phyloP scores from a whole-genome alignment of 805 yeast genomes.

The Clavispora phyllophila region DNA sequence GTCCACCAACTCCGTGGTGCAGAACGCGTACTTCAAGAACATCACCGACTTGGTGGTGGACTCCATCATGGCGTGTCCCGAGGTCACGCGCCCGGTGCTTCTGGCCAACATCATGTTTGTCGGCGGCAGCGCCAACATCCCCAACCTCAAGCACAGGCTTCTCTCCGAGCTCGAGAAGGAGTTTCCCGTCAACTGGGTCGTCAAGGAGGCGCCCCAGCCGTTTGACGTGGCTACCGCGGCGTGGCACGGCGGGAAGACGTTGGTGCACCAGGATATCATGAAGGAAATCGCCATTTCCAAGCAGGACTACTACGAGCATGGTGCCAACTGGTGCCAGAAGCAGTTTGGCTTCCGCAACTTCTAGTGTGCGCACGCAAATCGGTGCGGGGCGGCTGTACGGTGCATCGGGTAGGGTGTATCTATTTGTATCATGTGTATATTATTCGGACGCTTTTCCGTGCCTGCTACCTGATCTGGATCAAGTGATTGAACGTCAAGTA shows the following conservation, averaged over 20 bases:
- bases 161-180: constrained; percentile 58
- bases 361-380: too few relatives aligned
- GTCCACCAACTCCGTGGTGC: constrained; percentile 26
- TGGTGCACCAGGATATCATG: constrained; percentile 38
- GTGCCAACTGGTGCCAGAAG: constrained; percentile 53
- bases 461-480: constrained; percentile 19
- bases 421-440: background rate
- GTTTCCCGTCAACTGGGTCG: constrained; percentile 67
- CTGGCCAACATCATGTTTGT: constrained; percentile 72
- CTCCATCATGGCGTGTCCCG: constrained; percentile 66
- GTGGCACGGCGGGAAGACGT: constrained; percentile 35
- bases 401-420: too few relatives aligned
- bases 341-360: constrained; percentile 42
- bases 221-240: constrained; percentile 21
- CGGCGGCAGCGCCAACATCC: constrained; percentile 78
- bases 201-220: constrained; percentile 39
- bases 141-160: constrained; percentile 62
- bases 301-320: constrained; percentile 83
- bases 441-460: background rate
- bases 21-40: constrained; percentile 51
- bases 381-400: too few relatives aligned
- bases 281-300: constrained; percentile 58
- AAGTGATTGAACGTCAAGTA: constrained; percentile 76
- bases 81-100: constrained; percentile 64
- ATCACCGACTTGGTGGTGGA: constrained; percentile 78